A percentile compares a stretch with the other conserved stretches of the same genome.
Conservation (phyloP, 371 early-diverging fungal genomes). For the Apophysomyces trapeziformis region DNA sequence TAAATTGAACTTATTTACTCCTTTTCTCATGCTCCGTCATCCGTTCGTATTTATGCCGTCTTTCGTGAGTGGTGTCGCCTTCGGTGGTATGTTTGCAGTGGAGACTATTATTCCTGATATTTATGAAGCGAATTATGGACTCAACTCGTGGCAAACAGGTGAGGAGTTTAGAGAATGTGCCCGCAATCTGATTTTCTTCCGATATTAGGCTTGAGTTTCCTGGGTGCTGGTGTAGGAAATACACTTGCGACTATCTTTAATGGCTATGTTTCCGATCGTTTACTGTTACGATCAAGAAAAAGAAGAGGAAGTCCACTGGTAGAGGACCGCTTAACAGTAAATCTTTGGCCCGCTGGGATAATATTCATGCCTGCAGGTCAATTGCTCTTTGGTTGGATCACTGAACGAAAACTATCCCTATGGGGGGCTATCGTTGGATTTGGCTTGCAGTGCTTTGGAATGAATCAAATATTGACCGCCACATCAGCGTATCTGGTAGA, state of each 20-base stretch:
- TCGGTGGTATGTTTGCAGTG: slow-evolving; percentile 57
- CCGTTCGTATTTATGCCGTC: slow-evolving; percentile 53
- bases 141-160: slow-evolving; percentile 46
- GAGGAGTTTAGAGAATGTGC: not conserved
- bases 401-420: slow-evolving; percentile 35
- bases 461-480: slow-evolving; percentile 33
- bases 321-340: slow-evolving; percentile 32
- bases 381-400: slow-evolving; percentile 54
- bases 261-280: slow-evolving; percentile 26
- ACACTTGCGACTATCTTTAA: slow-evolving; percentile 37
- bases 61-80: slow-evolving; percentile 53
- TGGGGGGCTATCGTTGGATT: slow-evolving; percentile 50
- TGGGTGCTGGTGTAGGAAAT: slow-evolving; percentile 52
- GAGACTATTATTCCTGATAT: slow-evolving; percentile 46
- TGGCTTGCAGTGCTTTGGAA: slow-evolving; percentile 31
- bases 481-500: slow-evolving; percentile 51
- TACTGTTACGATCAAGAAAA: slow-evolving; percentile 27
- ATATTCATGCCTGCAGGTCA: slow-evolving; percentile 48
- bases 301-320: slow-evolving; percentile 23
- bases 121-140: slow-evolving; percentile 35
- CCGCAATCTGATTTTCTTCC: too few species aligned
- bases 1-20: slow-evolving; percentile 31
- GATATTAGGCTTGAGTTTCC: slow-evolving; percentile 35
- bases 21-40: slow-evolving; percentile 45
- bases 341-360: slow-evolving; percentile 41